Evolutionary conservation across 345 rosid species (phyloP).

Genomic region (Populus nigra): DNA sequence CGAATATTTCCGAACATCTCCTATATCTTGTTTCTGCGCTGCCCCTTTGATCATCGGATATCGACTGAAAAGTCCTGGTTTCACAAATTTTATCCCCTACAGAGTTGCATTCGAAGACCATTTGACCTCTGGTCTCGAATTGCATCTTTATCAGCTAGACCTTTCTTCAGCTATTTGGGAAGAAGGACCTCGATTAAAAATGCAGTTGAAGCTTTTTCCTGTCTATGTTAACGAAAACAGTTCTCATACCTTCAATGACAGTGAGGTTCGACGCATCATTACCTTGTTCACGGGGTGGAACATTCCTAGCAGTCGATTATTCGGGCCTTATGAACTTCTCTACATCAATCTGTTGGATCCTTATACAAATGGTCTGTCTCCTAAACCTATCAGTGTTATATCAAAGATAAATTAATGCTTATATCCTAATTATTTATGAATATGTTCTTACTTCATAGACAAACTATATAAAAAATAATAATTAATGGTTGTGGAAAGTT

Average conservation of each 20-base stretch:
- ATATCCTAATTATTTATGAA: not conserved
- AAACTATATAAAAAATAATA: not conserved
- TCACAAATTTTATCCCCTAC: slow-evolving; percentile 58
- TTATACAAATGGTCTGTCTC: slow-evolving; percentile 63
- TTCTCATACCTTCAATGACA: slow-evolving; percentile 50
- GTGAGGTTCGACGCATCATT: slow-evolving; percentile 61
- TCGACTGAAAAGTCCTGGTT: slow-evolving; percentile 93
- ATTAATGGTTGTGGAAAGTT: not conserved
- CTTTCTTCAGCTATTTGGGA: slow-evolving; percentile 50
- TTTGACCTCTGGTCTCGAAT: slow-evolving; percentile 51
- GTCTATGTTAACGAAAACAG: slow-evolving; percentile 28
- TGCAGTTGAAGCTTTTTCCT: slow-evolving; percentile 74
- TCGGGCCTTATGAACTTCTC: slow-evolving; percentile 93
- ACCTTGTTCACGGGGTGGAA: slow-evolving; percentile 71
- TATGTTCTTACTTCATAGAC: not conserved
- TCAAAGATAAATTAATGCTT: not conserved
- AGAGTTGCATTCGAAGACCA: slow-evolving; percentile 40
- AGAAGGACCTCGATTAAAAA: slow-evolving; percentile 74
- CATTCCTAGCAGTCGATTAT: slow-evolving; percentile 57
- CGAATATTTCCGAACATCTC: slow-evolving; percentile 50
- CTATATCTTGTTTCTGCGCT: slow-evolving; percentile 63
- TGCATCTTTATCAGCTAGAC: slow-evolving; percentile 55
- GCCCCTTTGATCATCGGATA: slow-evolving; percentile 75
- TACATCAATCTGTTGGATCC: slow-evolving; percentile 55
- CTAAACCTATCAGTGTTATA: slow-evolving; percentile 9